Evolutionary conservation across 1,139 yeast species (phyloP).

Genomic region (Kurtzmaniella quercitrusa): DNA sequence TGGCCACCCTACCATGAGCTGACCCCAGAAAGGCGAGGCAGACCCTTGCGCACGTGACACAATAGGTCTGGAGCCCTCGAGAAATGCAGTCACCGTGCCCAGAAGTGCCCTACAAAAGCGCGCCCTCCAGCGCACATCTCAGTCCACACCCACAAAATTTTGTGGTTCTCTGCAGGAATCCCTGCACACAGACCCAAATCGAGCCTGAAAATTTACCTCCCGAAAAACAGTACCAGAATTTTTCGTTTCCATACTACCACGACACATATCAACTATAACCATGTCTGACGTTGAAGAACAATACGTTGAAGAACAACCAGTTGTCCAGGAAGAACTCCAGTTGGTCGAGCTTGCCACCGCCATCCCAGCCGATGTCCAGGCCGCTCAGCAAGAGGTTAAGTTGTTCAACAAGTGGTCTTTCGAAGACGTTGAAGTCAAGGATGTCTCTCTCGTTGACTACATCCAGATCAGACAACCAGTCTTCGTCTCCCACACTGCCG

Average conservation of each 20-base stretch:
- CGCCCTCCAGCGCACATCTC: not conserved
- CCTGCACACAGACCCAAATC: not conserved
- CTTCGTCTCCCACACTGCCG: constrained; percentile 98
- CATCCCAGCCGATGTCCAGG: constrained; percentile 95
- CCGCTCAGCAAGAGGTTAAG: constrained; percentile 94
- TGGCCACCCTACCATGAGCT: not conserved
- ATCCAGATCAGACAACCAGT: constrained; percentile 97
- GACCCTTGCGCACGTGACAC: not conserved
- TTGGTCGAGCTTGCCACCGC: constrained; percentile 87
- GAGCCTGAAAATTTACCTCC: not conserved
- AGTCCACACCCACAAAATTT: not conserved
- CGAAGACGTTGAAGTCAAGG: constrained; percentile 96
- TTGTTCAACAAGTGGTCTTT: constrained; percentile 99
- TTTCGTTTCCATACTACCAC: constrained; percentile 5
- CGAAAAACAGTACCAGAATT: not conserved
- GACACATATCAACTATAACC: constrained; percentile 11
- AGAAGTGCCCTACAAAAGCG: not conserved
- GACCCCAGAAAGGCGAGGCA: not conserved
- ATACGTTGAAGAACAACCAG: constrained; percentile 35
- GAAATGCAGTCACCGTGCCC: constrained; percentile 2
- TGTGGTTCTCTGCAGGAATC: not conserved
- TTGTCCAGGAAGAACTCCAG: constrained; percentile 71
- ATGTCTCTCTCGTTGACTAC: constrained; percentile 97
- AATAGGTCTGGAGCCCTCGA: not conserved
- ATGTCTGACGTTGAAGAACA: constrained; percentile 55